Base-by-base conservation (phyloP, 306 rosid species). In the Cicer yamashitae region DNA sequence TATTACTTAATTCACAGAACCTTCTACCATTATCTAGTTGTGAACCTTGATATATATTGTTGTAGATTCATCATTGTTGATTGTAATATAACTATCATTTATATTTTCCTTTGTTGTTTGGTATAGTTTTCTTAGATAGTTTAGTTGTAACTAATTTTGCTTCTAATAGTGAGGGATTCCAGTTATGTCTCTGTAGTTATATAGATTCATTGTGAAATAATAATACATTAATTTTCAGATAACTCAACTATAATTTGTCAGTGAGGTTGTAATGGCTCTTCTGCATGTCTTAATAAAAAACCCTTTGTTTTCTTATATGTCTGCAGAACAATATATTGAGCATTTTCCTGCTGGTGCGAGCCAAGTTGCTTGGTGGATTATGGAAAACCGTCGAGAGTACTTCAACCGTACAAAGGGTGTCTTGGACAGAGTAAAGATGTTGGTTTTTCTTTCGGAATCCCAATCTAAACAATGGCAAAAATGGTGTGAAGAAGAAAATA, bases 351-450 rank as follows among this genome's bases (percentile, higher is more conserved):
- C 96, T 75, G 99, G 97, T 71, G 99, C 88, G 17, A 94, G 97
- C 85, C 97, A 94, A 90, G 84, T 94, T 90, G 96, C 96, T 77
- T 94, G 99, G 99, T 94, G 99, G 99, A 87, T 94, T 59, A 91
- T 94, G 97, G 98, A 94, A 86, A 94, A 94, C 73, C 93, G 96
- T 2, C 78, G 90, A 73, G 99, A 94, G 87, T 94, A 92, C 84
- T 94, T 94, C 62, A 88, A 92, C 47, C 88, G 93, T n/a, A 90
- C 98, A 40, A 94, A 90, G 82, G 80, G 77, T 72, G 93, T 92
- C 54, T 90, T 92, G 71, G 14, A 90, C 86, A 85, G 92, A 83
- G 97, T 92, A 30, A 94, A 92, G 74, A 82, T 89, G 89, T 67
- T 94, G 56, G 85, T 85, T 79, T 94, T 94, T 79, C 82, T 94